phyloP scores from a whole-genome alignment of 2,329 filamentous ascomycete genomes.

The Tricladium varicosporioides region DNA sequence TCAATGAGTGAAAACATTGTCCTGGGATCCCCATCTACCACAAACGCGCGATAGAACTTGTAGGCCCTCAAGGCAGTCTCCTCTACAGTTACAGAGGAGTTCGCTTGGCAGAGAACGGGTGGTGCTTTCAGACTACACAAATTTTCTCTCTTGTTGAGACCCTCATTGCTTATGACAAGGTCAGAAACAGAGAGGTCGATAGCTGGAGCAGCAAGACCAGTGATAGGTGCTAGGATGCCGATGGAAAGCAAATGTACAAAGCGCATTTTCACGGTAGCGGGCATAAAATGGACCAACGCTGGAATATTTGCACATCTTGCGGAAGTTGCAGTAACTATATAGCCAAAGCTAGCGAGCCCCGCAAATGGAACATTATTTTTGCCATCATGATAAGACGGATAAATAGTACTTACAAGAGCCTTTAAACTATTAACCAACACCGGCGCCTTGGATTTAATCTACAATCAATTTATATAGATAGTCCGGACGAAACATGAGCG shows the following conservation, averaged over 20 bases:
- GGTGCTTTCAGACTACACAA: slow-evolving; percentile 17
- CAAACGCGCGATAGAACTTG: slow-evolving; percentile 20
- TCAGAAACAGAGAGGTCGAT: not conserved
- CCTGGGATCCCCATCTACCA: slow-evolving; percentile 20
- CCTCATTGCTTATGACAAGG: not conserved
- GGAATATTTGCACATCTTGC: not conserved
- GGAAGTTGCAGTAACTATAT: slow-evolving; percentile 1
- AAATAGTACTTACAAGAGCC: not conserved
- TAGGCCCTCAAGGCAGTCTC: slow-evolving; percentile 16
- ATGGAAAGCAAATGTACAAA: slow-evolving; percentile 8
- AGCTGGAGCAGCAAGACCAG: slow-evolving; percentile 8
- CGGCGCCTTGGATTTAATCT: not conserved
- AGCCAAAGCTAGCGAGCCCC: not conserved
- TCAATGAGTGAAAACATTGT: slow-evolving; percentile 21
- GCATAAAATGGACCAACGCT: not conserved
- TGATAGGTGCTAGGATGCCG: slow-evolving; percentile 7
- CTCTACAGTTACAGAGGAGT: slow-evolving; percentile 14
- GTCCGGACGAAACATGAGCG: not conserved
- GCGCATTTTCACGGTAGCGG: slow-evolving; percentile 9
- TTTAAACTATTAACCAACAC: not conserved
- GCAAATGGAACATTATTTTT: not conserved
- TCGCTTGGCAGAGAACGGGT: slow-evolving; percentile 14
- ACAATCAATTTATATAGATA: not conserved
- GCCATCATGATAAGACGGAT: not conserved
- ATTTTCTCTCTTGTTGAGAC: slow-evolving; percentile 15